phyloP scores from a whole-genome alignment of 176 grass and related monocot genomes.

The Paspalum notatum region DNA sequence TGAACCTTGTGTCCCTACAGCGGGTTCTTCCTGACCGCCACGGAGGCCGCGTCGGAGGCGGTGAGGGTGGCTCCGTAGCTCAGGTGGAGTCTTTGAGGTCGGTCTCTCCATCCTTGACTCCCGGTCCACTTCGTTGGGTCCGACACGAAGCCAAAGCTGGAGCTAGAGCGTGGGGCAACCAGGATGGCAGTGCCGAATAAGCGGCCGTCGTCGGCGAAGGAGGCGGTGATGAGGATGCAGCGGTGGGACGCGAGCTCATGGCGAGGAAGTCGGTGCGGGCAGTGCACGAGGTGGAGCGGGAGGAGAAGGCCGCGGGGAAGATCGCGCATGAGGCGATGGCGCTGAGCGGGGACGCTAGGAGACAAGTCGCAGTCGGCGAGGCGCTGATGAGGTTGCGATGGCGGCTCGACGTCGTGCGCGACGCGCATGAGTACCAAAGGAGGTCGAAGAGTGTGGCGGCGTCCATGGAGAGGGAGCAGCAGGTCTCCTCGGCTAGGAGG shows the following conservation, averaged over 20 bases:
- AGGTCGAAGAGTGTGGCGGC: too few species aligned
- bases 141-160: not conserved
- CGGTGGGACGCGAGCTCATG: slow-evolving; percentile 52
- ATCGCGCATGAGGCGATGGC: slow-evolving; percentile 16
- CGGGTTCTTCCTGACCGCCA: slow-evolving; percentile 5
- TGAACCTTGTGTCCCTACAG: too few species aligned
- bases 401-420: slow-evolving; percentile 60
- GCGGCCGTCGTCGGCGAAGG: not conserved
- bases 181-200: not conserved
- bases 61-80: not conserved
- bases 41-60: not conserved
- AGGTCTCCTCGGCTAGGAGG: too few species aligned
- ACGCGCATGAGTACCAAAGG: slow-evolving; percentile 60
- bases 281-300: slow-evolving; percentile 43
- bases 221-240: slow-evolving; percentile 54
- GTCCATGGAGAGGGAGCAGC: too few species aligned
- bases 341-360: slow-evolving; percentile 39
- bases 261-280: slow-evolving; percentile 51
- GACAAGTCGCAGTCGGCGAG: slow-evolving; percentile 43
- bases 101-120: slow-evolving; percentile 36
- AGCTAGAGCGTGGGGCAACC: too few species aligned
- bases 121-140: slow-evolving; percentile 36
- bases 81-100: not conserved
- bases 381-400: slow-evolving; percentile 61
- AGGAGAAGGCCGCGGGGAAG: not conserved